Percentiles rank a stretch among this genome's conserved stretches.
Evolutionary conservation across 306 rosid species (phyloP).

Genomic region (Dryas alaskensis): DNA sequence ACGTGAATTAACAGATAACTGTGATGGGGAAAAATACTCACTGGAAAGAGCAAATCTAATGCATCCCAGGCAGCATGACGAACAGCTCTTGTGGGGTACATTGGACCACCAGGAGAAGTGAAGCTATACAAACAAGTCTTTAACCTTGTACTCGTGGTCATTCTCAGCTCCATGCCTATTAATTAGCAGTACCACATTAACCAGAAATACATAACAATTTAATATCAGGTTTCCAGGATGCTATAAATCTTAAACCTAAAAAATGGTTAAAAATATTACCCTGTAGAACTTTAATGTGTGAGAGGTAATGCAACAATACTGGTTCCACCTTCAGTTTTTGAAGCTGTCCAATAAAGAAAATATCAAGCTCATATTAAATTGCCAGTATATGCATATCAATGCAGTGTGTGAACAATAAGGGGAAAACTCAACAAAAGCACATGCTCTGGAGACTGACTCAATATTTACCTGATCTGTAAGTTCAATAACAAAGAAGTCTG

Average conservation of each 20-base stretch:
- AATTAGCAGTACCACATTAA: neutral
- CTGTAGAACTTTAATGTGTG: conserved; percentile 65
- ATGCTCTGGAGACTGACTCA: no score
- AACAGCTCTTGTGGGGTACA: conserved; percentile 96
- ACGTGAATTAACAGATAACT: neutral
- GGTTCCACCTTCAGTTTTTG: conserved; percentile 97
- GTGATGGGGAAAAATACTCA: conserved; percentile 33
- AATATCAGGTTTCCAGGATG: conserved; percentile 20
- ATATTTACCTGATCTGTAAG: conserved; percentile 79
- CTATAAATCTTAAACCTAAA: conserved; percentile 23
- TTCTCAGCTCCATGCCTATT: conserved; percentile 86
- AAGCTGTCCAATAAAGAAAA: conserved; percentile 55
- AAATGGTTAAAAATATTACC: conserved; percentile 45
- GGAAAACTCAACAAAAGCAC: neutral
- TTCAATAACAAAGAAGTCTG: conserved; percentile 85
- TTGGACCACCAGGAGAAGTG: conserved; percentile 95
- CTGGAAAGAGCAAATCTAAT: conserved; percentile 84
- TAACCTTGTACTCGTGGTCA: conserved; percentile 87
- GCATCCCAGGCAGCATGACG: conserved; percentile 99
- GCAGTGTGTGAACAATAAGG: neutral
- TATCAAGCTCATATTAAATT: neutral
- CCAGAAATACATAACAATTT: conserved; percentile 16
- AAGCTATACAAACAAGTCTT: conserved; percentile 88
- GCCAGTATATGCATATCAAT: neutral
- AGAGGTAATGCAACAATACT: conserved; percentile 84